Conservation (phyloP, 352 stramenopile genomes). For the Globisporangium megalacanthum region DNA sequence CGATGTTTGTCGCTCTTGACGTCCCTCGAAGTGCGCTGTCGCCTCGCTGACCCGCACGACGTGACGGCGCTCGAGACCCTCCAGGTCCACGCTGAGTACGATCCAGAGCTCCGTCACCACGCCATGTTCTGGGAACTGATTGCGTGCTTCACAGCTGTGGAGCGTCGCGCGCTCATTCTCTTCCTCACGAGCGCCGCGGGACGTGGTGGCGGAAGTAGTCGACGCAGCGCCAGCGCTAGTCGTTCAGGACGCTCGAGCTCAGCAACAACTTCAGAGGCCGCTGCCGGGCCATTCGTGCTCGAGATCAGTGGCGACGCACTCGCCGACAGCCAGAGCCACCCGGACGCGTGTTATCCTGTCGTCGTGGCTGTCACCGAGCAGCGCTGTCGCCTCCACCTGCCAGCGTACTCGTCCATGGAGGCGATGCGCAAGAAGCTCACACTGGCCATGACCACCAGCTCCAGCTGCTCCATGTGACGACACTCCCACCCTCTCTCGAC, state of each 20-base stretch:
- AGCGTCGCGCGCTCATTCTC: constrained; percentile 32
- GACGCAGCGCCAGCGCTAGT: neutral
- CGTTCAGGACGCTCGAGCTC: neutral
- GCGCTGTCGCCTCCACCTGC: constrained; percentile 46
- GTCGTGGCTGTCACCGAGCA: constrained; percentile 22
- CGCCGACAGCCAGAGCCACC: constrained; percentile 35
- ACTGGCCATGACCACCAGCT: constrained; percentile 40
- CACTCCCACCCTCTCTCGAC: too few species aligned
- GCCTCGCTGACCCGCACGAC: constrained; percentile 30
- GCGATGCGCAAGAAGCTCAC: constrained; percentile 56
- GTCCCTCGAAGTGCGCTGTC: constrained; percentile 23
- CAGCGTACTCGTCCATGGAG: constrained; percentile 42
- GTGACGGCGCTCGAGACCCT: constrained; percentile 18
- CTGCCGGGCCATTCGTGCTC: constrained; percentile 23
- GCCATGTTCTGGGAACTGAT: constrained; percentile 43
- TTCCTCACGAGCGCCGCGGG: constrained; percentile 31
- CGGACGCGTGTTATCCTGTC: constrained; percentile 58
- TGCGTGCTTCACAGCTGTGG: constrained; percentile 34
- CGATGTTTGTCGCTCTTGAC: constrained; percentile 40
- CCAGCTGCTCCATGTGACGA: constrained; percentile 4
- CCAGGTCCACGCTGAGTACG: constrained; percentile 25
- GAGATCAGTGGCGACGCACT: constrained; percentile 37
- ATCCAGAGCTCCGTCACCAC: constrained; percentile 20
- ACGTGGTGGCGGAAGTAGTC: constrained; percentile 3
- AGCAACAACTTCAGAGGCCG: neutral